A percentile compares a stretch with the other conserved stretches of the same genome.
These are phyloP conservation scores for Neofusicoccum kwambonambiense DNA, from an alignment of 2,329 filamentous ascomycete species.

Conservation along the genomic window DNA sequence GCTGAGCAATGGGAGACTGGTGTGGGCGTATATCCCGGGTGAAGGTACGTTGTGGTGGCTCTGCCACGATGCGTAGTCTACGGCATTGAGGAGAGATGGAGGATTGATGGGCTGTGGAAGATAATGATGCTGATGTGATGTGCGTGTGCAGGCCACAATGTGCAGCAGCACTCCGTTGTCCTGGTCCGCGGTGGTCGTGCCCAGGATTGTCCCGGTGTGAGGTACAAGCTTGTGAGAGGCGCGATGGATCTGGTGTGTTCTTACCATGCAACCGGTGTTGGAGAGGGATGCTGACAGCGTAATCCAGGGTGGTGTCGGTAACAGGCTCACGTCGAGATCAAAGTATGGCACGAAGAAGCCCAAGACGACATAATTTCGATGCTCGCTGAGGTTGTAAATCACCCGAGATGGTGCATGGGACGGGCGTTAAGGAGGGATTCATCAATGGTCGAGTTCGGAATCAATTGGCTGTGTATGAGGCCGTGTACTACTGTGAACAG, in stretches of 20 bases:
- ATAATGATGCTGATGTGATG: constrained; percentile 7
- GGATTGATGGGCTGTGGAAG: constrained; percentile 5
- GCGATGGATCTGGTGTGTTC: constrained; percentile 83
- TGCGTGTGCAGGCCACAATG: constrained; percentile 70
- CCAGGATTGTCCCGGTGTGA: constrained; percentile 98
- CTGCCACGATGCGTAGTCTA: not conserved
- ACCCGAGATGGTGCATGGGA: not conserved
- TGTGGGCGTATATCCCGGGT: constrained; percentile 93
- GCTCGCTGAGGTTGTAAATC: not conserved
- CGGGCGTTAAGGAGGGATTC: not conserved
- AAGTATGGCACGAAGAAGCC: constrained; percentile 99
- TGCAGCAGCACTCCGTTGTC: constrained; percentile 97
- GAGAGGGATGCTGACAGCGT: constrained; percentile 24
- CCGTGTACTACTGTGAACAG: not conserved
- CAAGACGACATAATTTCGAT: constrained; percentile 55
- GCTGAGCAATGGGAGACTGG: constrained; percentile 78
- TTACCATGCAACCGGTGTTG: not conserved
- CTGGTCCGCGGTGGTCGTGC: constrained; percentile 88
- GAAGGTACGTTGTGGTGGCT: constrained; percentile 59
- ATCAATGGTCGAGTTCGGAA: not conserved
- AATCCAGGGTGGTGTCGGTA: constrained; percentile 80
- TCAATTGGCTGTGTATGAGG: not conserved
- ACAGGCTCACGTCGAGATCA: constrained; percentile 77
- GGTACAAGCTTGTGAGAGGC: constrained; percentile 89
- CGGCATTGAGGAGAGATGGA: not conserved